Evolutionary conservation across 768 basidiomycete species (phyloP), one percentile per base, ranked within the genome.

Genomic region (Multifurca ochricompacta): DNA sequence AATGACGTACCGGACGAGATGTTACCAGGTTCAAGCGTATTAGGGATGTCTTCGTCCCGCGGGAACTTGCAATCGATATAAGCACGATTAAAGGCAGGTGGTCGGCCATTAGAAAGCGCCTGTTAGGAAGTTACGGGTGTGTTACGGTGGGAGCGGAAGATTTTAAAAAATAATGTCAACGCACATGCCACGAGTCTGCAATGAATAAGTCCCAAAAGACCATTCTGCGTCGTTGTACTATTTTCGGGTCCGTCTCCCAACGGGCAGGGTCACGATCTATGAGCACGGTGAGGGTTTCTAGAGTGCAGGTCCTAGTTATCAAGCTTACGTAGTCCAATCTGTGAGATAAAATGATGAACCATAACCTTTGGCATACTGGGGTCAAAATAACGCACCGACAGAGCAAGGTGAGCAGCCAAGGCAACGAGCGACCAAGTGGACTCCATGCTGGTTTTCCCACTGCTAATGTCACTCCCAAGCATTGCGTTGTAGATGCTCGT

Each of bases 141-240:
- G 39, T 23, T 41, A 37, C 9, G 43, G 27, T 2, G 31, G 14
- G 32, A 35, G 21, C 3, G 23, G 21, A 25, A 43, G 16, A 44
- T 25, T 18, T 16, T 25, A 28, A 28, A 11, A 42, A 34, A 48
- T 30, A n/a, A n/a, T n/a, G n/a, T 46, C 16, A 14, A 67, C 75
- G 32, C 58, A 85, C 85, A 69, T 78, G 73, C 82, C 82, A 88
- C 3, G 77, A 71, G 60, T 89, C 87, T 0, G 81, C 80, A 18
- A 83, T 73, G 59, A 86, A 88, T 9, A 87, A 71, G 63, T 88
- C 84, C 87, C 87, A 90, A 68, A 90, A 88, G 9, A 87, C 69
- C 30, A 81, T 70, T 3, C 85, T 77, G 8, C 87, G 75, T 27
- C 85, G 70, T 57, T 84, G 76, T 0, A 87, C 80, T 60, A 81